A percentile compares a stretch with the other conserved stretches of the same genome.
Evolutionary conservation across 306 rosid species (phyloP).

Genomic region (Lagenaria siceraria): DNA sequence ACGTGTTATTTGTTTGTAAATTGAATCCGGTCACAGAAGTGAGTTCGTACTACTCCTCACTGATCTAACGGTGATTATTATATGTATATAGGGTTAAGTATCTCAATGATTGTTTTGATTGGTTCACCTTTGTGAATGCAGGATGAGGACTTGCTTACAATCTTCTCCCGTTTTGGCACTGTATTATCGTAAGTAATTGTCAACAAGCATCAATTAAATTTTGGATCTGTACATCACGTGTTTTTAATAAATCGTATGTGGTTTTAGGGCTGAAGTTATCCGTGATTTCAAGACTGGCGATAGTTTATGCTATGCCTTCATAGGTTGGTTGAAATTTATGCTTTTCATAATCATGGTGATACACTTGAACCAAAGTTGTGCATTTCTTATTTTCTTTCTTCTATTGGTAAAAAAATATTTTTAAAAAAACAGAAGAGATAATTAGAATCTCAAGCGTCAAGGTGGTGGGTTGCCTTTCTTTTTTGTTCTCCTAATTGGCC

Average conservation of each 20-base stretch:
- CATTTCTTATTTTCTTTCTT: neutral
- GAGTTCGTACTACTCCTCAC: constrained; percentile 6
- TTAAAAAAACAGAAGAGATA: no score
- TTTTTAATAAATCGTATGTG: constrained; percentile 17
- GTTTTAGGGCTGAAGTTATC: constrained; percentile 83
- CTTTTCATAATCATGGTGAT: neutral
- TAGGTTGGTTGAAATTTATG: constrained; percentile 40
- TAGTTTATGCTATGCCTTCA: constrained; percentile 89
- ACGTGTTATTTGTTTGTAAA: constrained; percentile 86
- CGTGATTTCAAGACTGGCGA: constrained; percentile 89
- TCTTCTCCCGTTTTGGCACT: constrained; percentile 85
- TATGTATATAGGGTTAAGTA: neutral
- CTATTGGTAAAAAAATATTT: no score
- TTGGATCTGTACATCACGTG: neutral
- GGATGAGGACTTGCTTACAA: constrained; percentile 94
- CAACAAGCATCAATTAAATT: neutral
- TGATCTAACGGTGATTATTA: neutral
- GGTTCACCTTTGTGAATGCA: constrained; percentile 11
- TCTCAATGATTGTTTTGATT: neutral
- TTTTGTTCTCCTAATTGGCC: neutral
- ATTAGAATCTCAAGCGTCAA: no score
- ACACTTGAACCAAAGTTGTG: neutral
- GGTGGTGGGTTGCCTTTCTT: no score
- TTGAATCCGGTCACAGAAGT: constrained; percentile 96
- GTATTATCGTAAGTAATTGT: constrained; percentile 57